Evolutionary conservation across 2,329 filamentous ascomycete species (phyloP).

Genomic region (Trichophyton benhamiae): DNA sequence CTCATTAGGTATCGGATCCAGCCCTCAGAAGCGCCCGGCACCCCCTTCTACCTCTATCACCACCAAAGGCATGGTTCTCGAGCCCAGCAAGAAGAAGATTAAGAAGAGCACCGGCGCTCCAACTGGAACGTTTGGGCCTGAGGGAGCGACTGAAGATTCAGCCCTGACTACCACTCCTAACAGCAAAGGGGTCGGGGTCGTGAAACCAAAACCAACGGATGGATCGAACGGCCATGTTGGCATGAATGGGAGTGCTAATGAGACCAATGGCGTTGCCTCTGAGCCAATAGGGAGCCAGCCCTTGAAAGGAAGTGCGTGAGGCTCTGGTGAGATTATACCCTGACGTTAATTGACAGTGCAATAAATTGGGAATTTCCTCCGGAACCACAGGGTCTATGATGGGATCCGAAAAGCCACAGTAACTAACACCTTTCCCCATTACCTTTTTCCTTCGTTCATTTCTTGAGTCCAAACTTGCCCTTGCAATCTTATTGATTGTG

Average conservation of each 20-base stretch:
- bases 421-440: neutral
- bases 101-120: constrained; percentile 29
- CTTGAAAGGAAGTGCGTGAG: constrained; percentile 2
- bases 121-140: constrained; percentile 21
- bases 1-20: constrained; percentile 6
- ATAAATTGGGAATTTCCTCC: neutral
- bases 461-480: neutral
- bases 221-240: neutral
- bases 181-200: neutral
- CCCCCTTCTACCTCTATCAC: constrained; percentile 10
- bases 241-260: neutral
- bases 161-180: neutral
- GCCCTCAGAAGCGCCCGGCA: constrained; percentile 12
- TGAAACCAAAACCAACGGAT: constrained; percentile 2
- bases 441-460: neutral
- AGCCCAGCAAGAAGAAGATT: constrained; percentile 33
- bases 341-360: no score
- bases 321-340: neutral
- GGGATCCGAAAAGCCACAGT: neutral
- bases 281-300: neutral
- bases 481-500: neutral
- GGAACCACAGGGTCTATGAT: neutral
- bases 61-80: constrained; percentile 19
- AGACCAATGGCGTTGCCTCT: neutral
- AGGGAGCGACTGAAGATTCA: constrained; percentile 10